These are phyloP conservation scores for Nicotiana paniculata DNA, from an alignment of 257 asterid species.

Conservation along the genomic window DNA sequence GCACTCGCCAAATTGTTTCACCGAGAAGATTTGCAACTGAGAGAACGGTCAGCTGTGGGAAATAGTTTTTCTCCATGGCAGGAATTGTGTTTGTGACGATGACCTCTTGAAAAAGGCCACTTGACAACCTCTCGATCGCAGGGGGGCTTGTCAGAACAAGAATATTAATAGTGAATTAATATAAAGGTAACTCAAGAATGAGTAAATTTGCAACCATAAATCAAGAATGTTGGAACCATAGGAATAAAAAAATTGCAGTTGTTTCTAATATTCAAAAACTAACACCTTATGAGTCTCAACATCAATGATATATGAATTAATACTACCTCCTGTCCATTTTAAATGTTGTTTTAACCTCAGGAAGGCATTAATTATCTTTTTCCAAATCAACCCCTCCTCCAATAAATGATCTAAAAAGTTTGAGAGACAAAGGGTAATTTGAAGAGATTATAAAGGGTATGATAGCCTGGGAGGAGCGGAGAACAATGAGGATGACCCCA, in stretches of 20 bases:
- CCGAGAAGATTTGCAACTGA: constrained; percentile 91
- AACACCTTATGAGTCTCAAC: neutral
- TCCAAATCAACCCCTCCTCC: neutral
- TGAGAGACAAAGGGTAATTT: neutral
- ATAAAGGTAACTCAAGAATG: neutral
- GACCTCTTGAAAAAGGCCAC: constrained; percentile 94
- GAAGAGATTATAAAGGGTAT: neutral
- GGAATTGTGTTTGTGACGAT: constrained; percentile 86
- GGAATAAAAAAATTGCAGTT: neutral
- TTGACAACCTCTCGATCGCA: constrained; percentile 81
- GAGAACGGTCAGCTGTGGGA: constrained; percentile 80
- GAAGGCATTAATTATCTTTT: neutral
- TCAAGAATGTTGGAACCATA: neutral
- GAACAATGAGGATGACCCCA: too few relatives aligned
- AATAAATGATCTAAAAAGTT: neutral
- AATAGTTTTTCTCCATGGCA: constrained; percentile 60
- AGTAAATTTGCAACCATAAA: neutral
- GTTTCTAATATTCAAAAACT: neutral
- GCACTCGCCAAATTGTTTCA: constrained; percentile 96
- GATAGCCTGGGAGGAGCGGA: too few relatives aligned
- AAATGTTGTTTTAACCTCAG: neutral
- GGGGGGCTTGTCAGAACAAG: constrained; percentile 66
- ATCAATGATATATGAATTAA: neutral
- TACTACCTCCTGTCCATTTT: neutral
- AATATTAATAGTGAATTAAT: neutral